Base-by-base conservation (phyloP, 2,329 filamentous ascomycete genomes). In the Calonectria pseudoturangicola region DNA sequence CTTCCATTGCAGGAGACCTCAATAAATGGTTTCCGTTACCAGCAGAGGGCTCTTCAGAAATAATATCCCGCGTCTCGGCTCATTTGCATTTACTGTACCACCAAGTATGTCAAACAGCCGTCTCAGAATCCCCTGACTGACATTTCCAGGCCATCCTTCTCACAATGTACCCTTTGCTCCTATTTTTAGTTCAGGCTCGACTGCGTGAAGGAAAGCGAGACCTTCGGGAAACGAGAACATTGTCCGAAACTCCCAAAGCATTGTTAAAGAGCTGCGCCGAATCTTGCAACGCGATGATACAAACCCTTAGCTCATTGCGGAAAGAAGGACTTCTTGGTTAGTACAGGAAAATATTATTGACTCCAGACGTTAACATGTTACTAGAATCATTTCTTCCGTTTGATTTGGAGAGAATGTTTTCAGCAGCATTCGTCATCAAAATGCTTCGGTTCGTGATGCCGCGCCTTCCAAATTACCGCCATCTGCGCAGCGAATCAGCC, bases 361-460 rank as follows among this genome's bases (percentile, higher is more conserved):
- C 21, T 5, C 4, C 0, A 16, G 16, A 28, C 27, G 16, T 43
- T 63, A 9, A 71, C 30, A 3, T 16, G 1, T 12, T n/a, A 8
- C 3, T 18, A 67, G 69, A 71, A 41, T 71, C 54, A 12, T 71
- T 62, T n/a, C 56, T 71, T 21, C 69, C 69, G 8, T 71, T 71
- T 15, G 69, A 71, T 56, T 28, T 71, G 15, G 69, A 71, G 47
- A 65, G 69, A 18, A 67, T 71, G n/a, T 71, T 71, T 28, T 71
- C 69, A 1, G 69, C 69, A 3, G 69, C 69, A 21, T 71, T 71
- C 12, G 69, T 71, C 10, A 41, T 71, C 5, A 62, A 50, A 16
- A 56, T 71, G 54, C 56, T 71, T 8, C 64, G 47, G 10, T 71
- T 71, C 45, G 54, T 71, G 16, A 71, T 25, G 47, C 69, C 69